Percentiles rank a stretch among this genome's conserved stretches.
Evolutionary conservation across 2,329 filamentous ascomycete genomes (phyloP).

Genomic region (Onygenales sp.): DNA sequence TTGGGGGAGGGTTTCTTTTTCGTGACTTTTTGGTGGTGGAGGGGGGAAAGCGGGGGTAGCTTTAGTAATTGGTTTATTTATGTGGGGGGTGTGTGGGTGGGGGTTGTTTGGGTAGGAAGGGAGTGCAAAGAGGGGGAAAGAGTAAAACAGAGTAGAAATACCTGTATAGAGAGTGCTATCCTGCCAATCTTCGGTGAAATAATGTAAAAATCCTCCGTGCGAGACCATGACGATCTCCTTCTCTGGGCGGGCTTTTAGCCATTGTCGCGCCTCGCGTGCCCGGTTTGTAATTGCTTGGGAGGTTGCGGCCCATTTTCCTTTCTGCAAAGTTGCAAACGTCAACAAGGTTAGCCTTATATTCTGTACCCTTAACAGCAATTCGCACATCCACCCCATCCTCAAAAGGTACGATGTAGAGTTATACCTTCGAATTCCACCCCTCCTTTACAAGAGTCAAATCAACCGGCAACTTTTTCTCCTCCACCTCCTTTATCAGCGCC

Average conservation of each 20-base stretch:
- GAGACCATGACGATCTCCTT: conserved; percentile 69
- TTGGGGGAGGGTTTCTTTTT: conserved; percentile 11
- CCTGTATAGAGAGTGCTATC: conserved; percentile 43
- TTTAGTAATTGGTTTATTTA: neutral
- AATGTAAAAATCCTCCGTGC: conserved; percentile 78
- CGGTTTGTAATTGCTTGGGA: conserved; percentile 48
- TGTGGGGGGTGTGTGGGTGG: neutral
- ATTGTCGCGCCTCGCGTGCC: conserved; percentile 51
- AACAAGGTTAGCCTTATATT: neutral
- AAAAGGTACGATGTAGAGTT: neutral
- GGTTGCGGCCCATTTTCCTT: conserved; percentile 37
- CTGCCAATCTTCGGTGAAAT: conserved; percentile 72
- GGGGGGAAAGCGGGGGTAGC: conserved; percentile 1
- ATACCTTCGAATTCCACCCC: conserved; percentile 63
- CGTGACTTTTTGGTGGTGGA: conserved; percentile 10
- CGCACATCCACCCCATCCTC: too few species aligned
- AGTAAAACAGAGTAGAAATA: conserved; percentile 14
- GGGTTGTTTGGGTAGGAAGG: neutral
- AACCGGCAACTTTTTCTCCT: conserved; percentile 42
- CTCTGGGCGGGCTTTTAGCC: conserved; percentile 43
- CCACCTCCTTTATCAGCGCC: conserved; percentile 53
- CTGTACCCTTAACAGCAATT: neutral
- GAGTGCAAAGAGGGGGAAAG: neutral
- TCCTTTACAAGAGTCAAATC: conserved; percentile 54
- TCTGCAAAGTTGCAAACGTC: conserved; percentile 12